Conservation (phyloP, 345 rosid species). For the Dipteronia sinensis region DNA sequence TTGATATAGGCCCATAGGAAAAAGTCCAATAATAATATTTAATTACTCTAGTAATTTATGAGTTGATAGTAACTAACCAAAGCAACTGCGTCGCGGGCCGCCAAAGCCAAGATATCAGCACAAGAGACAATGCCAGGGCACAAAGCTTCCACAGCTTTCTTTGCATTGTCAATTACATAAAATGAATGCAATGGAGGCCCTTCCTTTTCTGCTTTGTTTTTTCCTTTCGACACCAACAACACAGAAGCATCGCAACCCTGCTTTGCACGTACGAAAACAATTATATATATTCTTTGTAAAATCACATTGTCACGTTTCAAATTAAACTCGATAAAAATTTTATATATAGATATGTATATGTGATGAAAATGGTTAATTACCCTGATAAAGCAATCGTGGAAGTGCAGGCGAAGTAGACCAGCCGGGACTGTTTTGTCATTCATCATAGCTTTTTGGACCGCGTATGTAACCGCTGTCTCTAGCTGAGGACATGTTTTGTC, state of each 20-base stretch:
- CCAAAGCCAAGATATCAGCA: conserved; percentile 82
- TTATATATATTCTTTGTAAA: not conserved
- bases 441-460: conserved; percentile 63
- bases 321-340: no score
- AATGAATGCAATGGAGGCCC: conserved; percentile 94
- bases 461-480: conserved; percentile 49
- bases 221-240: conserved; percentile 64
- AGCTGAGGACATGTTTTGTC: conserved; percentile 59
- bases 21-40: no score
- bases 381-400: conserved; percentile 81
- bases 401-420: conserved; percentile 84
- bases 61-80: conserved; percentile 42
- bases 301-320: no score
- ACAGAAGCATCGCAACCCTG: conserved; percentile 95
- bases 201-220: conserved; percentile 78
- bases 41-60: no score
- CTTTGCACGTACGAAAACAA: not conserved
- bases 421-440: conserved; percentile 82
- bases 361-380: conserved; percentile 24
- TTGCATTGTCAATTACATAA: conserved; percentile 78
- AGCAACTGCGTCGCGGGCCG: conserved; percentile 81
- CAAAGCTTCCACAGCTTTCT: conserved; percentile 65
- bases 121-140: conserved; percentile 92
- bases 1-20: no score
- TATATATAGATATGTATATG: no score